These are phyloP conservation scores for Aureobasidium sp. DNA, from an alignment of 2,329 filamentous ascomycete genomes.

Conservation along the genomic window DNA sequence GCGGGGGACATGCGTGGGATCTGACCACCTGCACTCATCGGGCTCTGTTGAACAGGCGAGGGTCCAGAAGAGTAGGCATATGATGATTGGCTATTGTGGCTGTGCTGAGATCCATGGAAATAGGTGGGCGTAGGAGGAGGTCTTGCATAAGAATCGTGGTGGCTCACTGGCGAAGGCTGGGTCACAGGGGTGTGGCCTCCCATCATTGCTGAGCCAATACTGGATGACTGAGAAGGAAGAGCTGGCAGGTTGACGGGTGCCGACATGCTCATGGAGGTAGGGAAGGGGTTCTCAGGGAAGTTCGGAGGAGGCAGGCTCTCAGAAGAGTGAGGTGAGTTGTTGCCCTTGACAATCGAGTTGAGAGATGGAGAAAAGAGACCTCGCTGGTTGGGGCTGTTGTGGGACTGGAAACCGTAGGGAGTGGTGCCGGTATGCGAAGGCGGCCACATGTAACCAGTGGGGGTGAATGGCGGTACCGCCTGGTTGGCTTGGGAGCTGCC, in stretches of 20 bases:
- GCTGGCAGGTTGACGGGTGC: slow-evolving; percentile 44
- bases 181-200: slow-evolving; percentile 25
- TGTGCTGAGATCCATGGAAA: slow-evolving; percentile 49
- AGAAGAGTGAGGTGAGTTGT: slow-evolving; percentile 53
- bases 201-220: slow-evolving; percentile 41
- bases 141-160: slow-evolving; percentile 52
- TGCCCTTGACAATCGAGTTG: slow-evolving; percentile 46
- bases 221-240: slow-evolving; percentile 40
- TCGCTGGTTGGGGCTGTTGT: slow-evolving; percentile 41
- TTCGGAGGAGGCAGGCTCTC: slow-evolving; percentile 61
- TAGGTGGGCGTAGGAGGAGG: slow-evolving; percentile 57
- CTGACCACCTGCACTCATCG: slow-evolving; percentile 40
- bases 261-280: slow-evolving; percentile 49
- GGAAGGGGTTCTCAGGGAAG: slow-evolving; percentile 63
- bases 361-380: slow-evolving; percentile 53
- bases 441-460: slow-evolving; percentile 55
- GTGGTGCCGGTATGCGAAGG: slow-evolving; percentile 48
- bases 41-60: slow-evolving; percentile 44
- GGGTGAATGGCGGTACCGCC: slow-evolving; percentile 51
- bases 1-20: slow-evolving; percentile 48
- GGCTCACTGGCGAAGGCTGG: slow-evolving; percentile 40
- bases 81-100: slow-evolving; percentile 43
- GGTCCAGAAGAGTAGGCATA: slow-evolving; percentile 45
- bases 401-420: slow-evolving; percentile 47
- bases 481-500: slow-evolving; percentile 54